A percentile compares a stretch with the other conserved stretches of the same genome.
phyloP scores from a whole-genome alignment of 108 stramenopile species.

The Stephanodiscus triporus region DNA sequence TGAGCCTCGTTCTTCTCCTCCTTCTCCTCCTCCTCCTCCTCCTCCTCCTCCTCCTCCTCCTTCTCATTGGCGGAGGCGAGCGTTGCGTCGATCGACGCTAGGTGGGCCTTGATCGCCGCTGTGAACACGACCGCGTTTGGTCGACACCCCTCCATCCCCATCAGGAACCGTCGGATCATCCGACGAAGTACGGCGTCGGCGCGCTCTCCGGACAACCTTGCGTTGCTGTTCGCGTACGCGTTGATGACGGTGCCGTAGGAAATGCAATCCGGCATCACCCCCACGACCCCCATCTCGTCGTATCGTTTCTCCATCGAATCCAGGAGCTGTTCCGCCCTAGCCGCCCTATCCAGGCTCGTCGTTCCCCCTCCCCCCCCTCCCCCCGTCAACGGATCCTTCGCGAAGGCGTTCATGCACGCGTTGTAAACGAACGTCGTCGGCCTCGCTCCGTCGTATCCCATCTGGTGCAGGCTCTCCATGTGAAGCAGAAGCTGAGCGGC shows the following conservation, averaged over 20 bases:
- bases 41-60: background rate
- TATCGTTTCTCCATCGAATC: slow-evolving; percentile 47
- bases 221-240: slow-evolving; percentile 48
- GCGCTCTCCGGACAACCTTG: slow-evolving; percentile 12
- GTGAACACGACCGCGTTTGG: slow-evolving; percentile 47
- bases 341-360: slow-evolving; percentile 4
- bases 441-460: slow-evolving; percentile 48
- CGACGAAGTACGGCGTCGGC: slow-evolving; percentile 39
- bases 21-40: background rate
- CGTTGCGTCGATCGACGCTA: slow-evolving; percentile 36
- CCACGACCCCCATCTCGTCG: slow-evolving; percentile 34
- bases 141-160: slow-evolving; percentile 35
- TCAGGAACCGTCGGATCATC: slow-evolving; percentile 34
- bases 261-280: slow-evolving; percentile 48
- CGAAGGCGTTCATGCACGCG: slow-evolving; percentile 54
- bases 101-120: slow-evolving; percentile 52
- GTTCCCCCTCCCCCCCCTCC: background rate
- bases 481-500: slow-evolving; percentile 45
- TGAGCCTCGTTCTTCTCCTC: background rate
- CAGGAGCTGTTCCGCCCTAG: slow-evolving; percentile 45
- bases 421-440: slow-evolving; percentile 56
- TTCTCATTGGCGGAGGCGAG: background rate
- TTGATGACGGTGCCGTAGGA: slow-evolving; percentile 54
- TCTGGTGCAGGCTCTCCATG: slow-evolving; percentile 47
- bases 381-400: slow-evolving; percentile 37